Conservation (phyloP, 495 filamentous ascomycete species). For the Hypoxylon intermedium region DNA sequence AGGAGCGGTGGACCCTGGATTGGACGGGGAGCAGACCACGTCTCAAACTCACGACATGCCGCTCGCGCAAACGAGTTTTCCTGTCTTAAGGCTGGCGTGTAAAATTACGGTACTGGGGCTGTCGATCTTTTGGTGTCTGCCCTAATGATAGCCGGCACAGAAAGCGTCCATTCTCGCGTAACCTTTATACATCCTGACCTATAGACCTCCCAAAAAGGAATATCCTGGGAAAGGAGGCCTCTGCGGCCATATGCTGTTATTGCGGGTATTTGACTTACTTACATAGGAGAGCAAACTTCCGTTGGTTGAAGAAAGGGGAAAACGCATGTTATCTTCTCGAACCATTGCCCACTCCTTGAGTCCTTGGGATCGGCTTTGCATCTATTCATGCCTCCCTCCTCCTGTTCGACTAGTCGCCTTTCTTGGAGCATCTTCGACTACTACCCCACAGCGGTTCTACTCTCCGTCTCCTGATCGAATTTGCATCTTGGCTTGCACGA, state of each 20-base stretch:
- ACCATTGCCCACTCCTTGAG: neutral
- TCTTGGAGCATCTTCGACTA: constrained; percentile 1
- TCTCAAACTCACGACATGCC: constrained; percentile 14
- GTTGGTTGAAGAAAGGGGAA: neutral
- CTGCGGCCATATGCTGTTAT: neutral
- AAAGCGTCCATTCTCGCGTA: constrained; percentile 6
- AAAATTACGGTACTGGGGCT: constrained; percentile 6
- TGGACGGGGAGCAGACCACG: constrained; percentile 28
- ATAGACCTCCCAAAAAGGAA: constrained; percentile 4
- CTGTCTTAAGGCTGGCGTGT: neutral
- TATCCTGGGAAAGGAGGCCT: constrained; percentile 3
- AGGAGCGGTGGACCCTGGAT: constrained; percentile 25
- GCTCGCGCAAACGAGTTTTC: neutral
- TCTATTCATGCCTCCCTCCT: neutral
- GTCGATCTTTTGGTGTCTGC: constrained; percentile 11
- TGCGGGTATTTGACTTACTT: constrained; percentile 5
- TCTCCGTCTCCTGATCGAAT: neutral
- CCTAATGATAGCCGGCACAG: neutral
- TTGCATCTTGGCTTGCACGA: constrained; percentile 1
- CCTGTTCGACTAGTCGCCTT: neutral
- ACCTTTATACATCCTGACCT: constrained; percentile 11
- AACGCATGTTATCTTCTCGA: constrained; percentile 3
- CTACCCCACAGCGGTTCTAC: neutral
- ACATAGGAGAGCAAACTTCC: constrained; percentile 6
- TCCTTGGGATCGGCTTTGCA: constrained; percentile 8